Evolutionary conservation across 371 early-diverging fungal genomes (phyloP), one percentile per base, ranked within the genome.

Genomic region (Vairimorpha necatrix): DNA sequence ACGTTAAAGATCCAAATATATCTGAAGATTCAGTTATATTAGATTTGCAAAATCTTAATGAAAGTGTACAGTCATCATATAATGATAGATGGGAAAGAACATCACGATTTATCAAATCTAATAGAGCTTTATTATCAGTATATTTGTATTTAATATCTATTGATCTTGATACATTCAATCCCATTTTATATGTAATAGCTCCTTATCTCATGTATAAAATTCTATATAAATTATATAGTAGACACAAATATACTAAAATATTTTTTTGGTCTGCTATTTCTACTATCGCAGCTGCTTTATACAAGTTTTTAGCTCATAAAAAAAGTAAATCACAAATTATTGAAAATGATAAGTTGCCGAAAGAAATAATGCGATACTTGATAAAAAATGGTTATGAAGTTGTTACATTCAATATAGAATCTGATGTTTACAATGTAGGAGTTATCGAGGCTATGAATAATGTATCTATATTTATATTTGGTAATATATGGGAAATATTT

Each of bases 321-420:
- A 56, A 26, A 7, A 28, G 3, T 56, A 9, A 56, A 26, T 2
- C 18, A 28, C 24, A 56, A 26, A 28, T 28, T 16, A 28, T 56
- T 7, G 30, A 56, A 9, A 26, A 70, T n/a, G 32, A 58, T 18
- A 20, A 13, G 33, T 16, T 22, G 13, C 62, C 32, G 3, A 7
- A 20, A 28, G 24, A 11, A 11, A 70, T 60, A 18, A 36, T 28
- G 26, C 30, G 39, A 58, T 30, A 70, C 60, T 38, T 56, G 38
- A 58, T 60, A 61, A 30, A 24, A 24, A 61, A n/a, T 22, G 46
- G 28, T 46, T 60, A 70, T 30, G 30, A 46, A 47, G 42, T 71
- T 7, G 20, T 28, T 1, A 20, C 30, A 7, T 56, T 22, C 13
- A 22, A 56, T 1, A 4, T 56, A 2, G 47, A 24, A 4, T 1